Base-by-base conservation (phyloP, 164 flowering plant genomes). In the Tinospora cordifolia region DNA sequence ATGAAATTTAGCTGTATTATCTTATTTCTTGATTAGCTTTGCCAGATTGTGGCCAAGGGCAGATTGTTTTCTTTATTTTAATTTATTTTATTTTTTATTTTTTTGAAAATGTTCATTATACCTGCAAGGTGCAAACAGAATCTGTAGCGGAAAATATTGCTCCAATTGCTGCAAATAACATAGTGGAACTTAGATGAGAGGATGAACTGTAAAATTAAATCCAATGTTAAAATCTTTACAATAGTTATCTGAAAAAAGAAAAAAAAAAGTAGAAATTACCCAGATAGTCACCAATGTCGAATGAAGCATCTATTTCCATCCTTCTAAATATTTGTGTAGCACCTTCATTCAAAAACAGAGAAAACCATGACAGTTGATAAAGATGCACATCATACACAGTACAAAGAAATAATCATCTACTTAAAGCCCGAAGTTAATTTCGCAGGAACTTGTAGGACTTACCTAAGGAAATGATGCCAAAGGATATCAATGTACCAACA, bases 101-200 rank as follows among this genome's bases (percentile, higher is more conserved):
- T n/a, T n/a, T n/a, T n/a, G n/a, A n/a, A 24, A 65, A 30, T 63
- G 65, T 26, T 69, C 58, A 58, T 67, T 69, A 27, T 54, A 83
- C 88, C 89, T 91, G 93, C 83, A 91, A 80, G 71, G 97, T 88
- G 85, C 96, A 90, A 65, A 90, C 96, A 75, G 96, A 90, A 79
- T 90, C 96, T 24, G 96, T 88, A 26, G 96, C 96, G 72, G 96
- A 82, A 75, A 90, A 88, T 49, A 90, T 90, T 36, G 93, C 66
- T 60, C 72, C 95, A 68, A 88, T 81, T 44, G 95, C 95, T 90
- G 83, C 66, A 81, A 65, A 59, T 60, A 63, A 47, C 13, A 60
- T 64, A 73, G 66, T 22, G 30, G 17, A 24, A 25, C 15, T 75
- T 22, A 72, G 41, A 72, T 79, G 49, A 76, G 74, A 69, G 60